A percentile compares a stretch with the other conserved stretches of the same genome.
Evolutionary conservation across 768 basidiomycete genomes (phyloP).

Genomic region (Sporobolomyces roseus): DNA sequence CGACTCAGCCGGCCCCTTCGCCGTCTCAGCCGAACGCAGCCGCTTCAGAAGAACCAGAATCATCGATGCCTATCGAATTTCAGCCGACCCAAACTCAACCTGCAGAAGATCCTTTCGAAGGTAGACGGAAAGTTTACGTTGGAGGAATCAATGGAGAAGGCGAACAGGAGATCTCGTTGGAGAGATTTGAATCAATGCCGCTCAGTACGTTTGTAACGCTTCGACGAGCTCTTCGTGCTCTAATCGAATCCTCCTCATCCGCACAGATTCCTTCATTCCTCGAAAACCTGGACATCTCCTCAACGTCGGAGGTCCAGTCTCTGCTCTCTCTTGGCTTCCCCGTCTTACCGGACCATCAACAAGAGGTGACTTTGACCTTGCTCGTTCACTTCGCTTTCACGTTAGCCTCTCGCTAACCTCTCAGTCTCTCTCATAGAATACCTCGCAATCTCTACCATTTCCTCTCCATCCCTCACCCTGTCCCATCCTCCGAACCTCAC

Average conservation of each 20-base stretch:
- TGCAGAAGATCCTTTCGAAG: neutral
- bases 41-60: neutral
- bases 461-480: conserved; percentile 56
- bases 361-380: conserved; percentile 47
- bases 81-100: too few relatives aligned
- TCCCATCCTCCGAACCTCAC: conserved; percentile 55
- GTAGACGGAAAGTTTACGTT: neutral
- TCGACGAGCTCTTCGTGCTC: neutral
- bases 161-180: conserved; percentile 1
- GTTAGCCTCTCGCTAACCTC: neutral
- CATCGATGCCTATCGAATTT: too few relatives aligned
- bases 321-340: conserved; percentile 92
- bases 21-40: too few relatives aligned
- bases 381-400: neutral
- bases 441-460: conserved; percentile 63
- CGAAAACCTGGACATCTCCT: conserved; percentile 66
- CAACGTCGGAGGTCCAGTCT: conserved; percentile 83
- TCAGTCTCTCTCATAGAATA: too few relatives aligned
- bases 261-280: conserved; percentile 60
- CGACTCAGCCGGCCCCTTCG: too few relatives aligned
- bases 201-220: neutral
- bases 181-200: neutral
- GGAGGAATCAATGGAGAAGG: conserved; percentile 16
- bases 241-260: too few relatives aligned
- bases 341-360: conserved; percentile 51